Evolutionary conservation across 441 rosid genomes (phyloP).

Genomic region (Heliophila coronopifolia): DNA sequence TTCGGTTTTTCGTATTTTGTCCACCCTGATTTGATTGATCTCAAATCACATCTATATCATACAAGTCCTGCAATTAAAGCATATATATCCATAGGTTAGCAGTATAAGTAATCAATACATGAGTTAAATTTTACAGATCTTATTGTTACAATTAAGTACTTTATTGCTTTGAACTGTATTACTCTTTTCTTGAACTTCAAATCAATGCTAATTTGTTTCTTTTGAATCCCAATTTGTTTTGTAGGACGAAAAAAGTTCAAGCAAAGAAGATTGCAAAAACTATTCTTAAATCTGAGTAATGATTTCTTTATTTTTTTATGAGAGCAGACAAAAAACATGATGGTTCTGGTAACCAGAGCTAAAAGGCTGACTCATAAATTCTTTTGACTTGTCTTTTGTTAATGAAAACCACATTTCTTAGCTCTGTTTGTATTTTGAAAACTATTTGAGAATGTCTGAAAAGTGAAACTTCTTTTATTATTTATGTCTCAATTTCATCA

Average conservation of each 20-base stretch:
- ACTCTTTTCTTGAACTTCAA: neutral
- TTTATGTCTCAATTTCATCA: too few relatives aligned
- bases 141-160: neutral
- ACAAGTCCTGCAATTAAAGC: neutral
- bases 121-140: neutral
- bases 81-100: neutral
- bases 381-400: too few relatives aligned
- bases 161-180: neutral
- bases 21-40: neutral
- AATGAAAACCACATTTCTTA: too few relatives aligned
- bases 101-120: neutral
- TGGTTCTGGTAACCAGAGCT: too few relatives aligned
- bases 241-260: slow-evolving; percentile 33
- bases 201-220: neutral
- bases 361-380: too few relatives aligned
- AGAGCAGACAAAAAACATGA: too few relatives aligned
- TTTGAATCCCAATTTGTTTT: neutral
- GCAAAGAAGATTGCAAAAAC: slow-evolving; percentile 1
- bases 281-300: neutral
- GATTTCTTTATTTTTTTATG: too few relatives aligned
- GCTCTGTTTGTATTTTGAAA: too few relatives aligned
- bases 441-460: too few relatives aligned
- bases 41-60: neutral
- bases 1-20: too few relatives aligned
- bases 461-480: too few relatives aligned